Evolutionary conservation across 495 filamentous ascomycete species (phyloP).

Genomic region (Opeltia flavorubescens): DNA sequence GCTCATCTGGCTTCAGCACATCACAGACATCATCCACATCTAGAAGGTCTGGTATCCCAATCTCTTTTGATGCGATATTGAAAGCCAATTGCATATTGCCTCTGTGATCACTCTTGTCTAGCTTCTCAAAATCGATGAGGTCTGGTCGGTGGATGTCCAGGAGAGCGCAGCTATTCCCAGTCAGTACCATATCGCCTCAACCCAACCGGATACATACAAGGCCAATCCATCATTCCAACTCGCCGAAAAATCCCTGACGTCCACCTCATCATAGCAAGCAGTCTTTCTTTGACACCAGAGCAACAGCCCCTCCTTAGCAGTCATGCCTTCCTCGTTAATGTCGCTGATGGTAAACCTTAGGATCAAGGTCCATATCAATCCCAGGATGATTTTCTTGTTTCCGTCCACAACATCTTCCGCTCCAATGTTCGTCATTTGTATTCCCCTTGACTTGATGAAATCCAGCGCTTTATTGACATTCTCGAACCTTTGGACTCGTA

Average conservation of each 20-base stretch:
- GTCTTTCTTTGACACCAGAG: conserved; percentile 98
- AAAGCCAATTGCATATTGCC: conserved; percentile 98
- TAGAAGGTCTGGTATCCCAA: conserved; percentile 87
- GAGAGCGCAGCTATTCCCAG: conserved; percentile 59
- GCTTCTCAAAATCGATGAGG: conserved; percentile 83
- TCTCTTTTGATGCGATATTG: conserved; percentile 87
- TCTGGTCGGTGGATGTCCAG: conserved; percentile 95
- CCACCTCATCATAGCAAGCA: conserved; percentile 92
- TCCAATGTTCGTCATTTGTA: conserved; percentile 96
- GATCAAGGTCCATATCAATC: conserved; percentile 96
- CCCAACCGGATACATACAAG: conserved; percentile 37
- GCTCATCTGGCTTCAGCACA: conserved; percentile 88
- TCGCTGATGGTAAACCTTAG: conserved; percentile 94
- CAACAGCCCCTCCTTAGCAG: conserved; percentile 86
- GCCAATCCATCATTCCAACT: conserved; percentile 97
- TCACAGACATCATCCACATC: conserved; percentile 98
- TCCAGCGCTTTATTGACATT: conserved; percentile 94
- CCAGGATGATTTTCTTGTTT: conserved; percentile 92
- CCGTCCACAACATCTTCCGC: conserved; percentile 98
- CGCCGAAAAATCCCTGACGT: conserved; percentile 81
- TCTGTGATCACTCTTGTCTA: conserved; percentile 88
- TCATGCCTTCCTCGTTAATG: conserved; percentile 96
- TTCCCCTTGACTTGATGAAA: conserved; percentile 78
- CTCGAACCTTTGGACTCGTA: conserved; percentile 94
- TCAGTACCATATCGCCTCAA: no score